These are phyloP conservation scores for Pterocarpus santalinus DNA, from an alignment of 306 rosid species.

Conservation along the genomic window DNA sequence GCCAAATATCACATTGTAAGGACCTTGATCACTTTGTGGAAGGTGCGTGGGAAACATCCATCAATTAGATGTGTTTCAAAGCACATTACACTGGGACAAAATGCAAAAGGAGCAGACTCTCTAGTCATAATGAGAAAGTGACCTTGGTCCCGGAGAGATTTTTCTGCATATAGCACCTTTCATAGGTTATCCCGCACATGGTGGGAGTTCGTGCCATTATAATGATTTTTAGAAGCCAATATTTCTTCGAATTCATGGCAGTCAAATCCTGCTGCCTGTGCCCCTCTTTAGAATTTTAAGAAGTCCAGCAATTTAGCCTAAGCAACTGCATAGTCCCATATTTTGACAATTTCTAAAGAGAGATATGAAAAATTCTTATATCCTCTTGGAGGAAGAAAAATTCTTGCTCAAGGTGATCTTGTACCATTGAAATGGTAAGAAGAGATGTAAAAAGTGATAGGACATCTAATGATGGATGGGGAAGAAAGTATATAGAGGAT, in stretches of 20 bases:
- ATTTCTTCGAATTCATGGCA: constrained; percentile 23
- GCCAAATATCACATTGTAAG: constrained; percentile 33
- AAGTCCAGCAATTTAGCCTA: neutral
- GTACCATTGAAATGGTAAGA: too few relatives aligned
- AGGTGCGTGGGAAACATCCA: constrained; percentile 45
- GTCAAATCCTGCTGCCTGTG: constrained; percentile 2
- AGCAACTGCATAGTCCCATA: neutral
- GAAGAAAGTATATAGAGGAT: too few relatives aligned
- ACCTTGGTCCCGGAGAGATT: constrained; percentile 31
- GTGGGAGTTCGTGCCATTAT: constrained; percentile 26
- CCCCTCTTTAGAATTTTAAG: neutral
- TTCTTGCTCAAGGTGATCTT: too few relatives aligned
- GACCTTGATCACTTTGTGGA: constrained; percentile 54
- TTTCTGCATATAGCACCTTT: neutral
- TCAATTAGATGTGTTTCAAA: constrained; percentile 32
- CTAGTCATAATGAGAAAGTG: constrained; percentile 40
- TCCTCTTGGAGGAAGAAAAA: too few relatives aligned
- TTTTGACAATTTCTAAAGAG: constrained; percentile 7
- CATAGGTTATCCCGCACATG: constrained; percentile 3
- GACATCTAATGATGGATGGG: too few relatives aligned
- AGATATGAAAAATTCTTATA: neutral
- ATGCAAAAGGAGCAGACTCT: constrained; percentile 44
- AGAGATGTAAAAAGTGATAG: too few relatives aligned
- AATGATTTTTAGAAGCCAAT: constrained; percentile 29
- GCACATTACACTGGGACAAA: constrained; percentile 38